A percentile compares a stretch with the other conserved stretches of the same genome.
These are phyloP conservation scores for Russula vinacea DNA, from an alignment of 768 basidiomycete genomes.

Conservation along the genomic window DNA sequence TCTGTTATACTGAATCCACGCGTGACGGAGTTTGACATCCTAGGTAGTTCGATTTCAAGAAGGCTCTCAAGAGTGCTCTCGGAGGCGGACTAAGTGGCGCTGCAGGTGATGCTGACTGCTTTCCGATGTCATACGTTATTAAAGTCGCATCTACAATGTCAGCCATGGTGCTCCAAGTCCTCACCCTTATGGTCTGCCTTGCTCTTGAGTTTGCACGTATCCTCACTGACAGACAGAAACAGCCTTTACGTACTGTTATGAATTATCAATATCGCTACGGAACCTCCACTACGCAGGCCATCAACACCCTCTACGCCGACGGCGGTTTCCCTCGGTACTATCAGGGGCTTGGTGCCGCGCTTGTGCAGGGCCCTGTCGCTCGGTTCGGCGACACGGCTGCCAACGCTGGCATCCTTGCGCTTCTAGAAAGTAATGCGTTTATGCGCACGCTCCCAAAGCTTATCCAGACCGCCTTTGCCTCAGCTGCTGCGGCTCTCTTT, in stretches of 20 bases:
- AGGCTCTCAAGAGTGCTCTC: constrained; percentile 75
- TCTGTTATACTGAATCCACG: constrained; percentile 2
- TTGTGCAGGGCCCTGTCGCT: constrained; percentile 78
- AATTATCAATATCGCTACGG: constrained; percentile 94
- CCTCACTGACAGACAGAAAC: background rate
- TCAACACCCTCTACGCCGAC: constrained; percentile 64
- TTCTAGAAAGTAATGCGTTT: constrained; percentile 73
- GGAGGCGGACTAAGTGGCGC: constrained; percentile 92
- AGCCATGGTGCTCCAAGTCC: constrained; percentile 94
- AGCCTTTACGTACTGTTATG: constrained; percentile 96
- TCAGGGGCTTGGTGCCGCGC: constrained; percentile 79
- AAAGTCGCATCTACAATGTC: constrained; percentile 18
- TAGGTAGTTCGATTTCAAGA: constrained; percentile 70
- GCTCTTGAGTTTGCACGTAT: constrained; percentile 19
- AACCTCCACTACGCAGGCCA: constrained; percentile 64
- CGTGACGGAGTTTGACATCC: background rate
- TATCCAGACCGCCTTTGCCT: constrained; percentile 78
- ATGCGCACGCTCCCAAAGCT: constrained; percentile 59
- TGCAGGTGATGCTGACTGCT: constrained; percentile 49
- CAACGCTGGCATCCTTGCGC: constrained; percentile 85
- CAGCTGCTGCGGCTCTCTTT: constrained; percentile 75
- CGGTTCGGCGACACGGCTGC: constrained; percentile 96
- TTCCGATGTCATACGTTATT: background rate
- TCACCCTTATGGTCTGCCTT: constrained; percentile 66
- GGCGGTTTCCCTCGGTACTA: constrained; percentile 86